Evolutionary conservation across 345 rosid species (phyloP), one percentile per base, ranked within the genome.

Genomic region (Isatis tinctoria): DNA sequence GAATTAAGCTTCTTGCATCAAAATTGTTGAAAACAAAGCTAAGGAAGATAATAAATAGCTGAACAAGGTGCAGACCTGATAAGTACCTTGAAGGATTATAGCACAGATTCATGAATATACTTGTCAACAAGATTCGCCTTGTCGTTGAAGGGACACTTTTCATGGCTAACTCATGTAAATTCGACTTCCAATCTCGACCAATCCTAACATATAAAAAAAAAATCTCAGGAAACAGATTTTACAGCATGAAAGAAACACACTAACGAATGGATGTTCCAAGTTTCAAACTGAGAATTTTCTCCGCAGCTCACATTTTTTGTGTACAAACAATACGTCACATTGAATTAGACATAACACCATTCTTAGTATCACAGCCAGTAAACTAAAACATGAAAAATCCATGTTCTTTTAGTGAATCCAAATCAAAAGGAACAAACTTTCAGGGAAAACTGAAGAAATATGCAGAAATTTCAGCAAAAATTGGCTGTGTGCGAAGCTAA

Each of bases 71-170:
- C 97, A 72, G 79, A 94, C 98, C 98, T 94, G 95, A 82, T 81
- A 85, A 86, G 83, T 94, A 91, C 97, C 97, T 90, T 85, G 96
- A 84, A 86, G 96, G 95, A 65, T 81, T 64, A 84, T 60, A 81
- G 73, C 84, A 79, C 51, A 87, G 64, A 70, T 72, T 81, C 85
- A 90, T 28, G 83, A 83, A 67, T 18, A 84, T 28, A 79, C 93
- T 87, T 36, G 95, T 76, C 18, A 91, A 75, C 61, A 91, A 58
- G 77, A 65, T 53, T 51, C 93, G 63, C 78, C 97, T 82, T 24
- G 84, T 81, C 0, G 87, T 33, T n/a, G 75, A 74, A 28, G 83
- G 80, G 41, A 72, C 66, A 26, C 66, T 77, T 73, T 75, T 81
- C 36, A 76, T 72, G 22, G 78, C 69, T 43, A 81, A 70, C 60